Base-by-base conservation (phyloP, 345 rosid species). In the Brassica carinata region DNA sequence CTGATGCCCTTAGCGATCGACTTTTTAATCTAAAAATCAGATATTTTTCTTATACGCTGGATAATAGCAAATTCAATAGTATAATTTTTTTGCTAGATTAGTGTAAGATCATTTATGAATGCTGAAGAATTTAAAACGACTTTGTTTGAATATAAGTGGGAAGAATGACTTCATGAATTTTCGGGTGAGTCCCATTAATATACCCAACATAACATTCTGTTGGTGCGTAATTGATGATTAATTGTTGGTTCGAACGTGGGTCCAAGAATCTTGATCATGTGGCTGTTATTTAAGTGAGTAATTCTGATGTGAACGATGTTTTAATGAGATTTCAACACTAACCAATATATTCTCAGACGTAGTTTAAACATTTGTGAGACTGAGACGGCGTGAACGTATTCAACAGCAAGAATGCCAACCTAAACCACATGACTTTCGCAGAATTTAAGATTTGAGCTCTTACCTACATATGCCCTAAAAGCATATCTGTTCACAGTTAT, bases 251-350 rank as follows among this genome's bases (percentile, higher is more conserved):
- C 34, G 18, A 67, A 74, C 79, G 78, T 80, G 83, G 83, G 71
- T 80, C 83, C 75, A 80, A 62, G 71, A 79, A 74, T 68, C 19
- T 23, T 48, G 78, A 74, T 62, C 83, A 62, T 74, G 66, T 57
- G 75, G 79, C 66, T 80, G 23, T 75, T 63, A 70, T 74, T 74
- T 53, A 10, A 53, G 45, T 74, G 55, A 68, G 62, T 33, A 66
- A 67, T 59, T 79, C 64, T 58, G 31, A 66, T 67, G 69, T 67
- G 82, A 79, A 58, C 59, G 58, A 68, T 57, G 38, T 29, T 31
- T 71, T 40, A 5, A 67, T 45, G 77, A 38, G 69, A 73, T 68
- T 62, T 62, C 27, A 73, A 13, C 38, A 57, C 43, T 34, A 33
- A 67, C 62, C 55, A 74, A 68, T 48, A 26, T 10, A 29, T 33